Conservation (phyloP, 768 basidiomycete genomes). For the Rhodotorula sphaerocarpa region DNA sequence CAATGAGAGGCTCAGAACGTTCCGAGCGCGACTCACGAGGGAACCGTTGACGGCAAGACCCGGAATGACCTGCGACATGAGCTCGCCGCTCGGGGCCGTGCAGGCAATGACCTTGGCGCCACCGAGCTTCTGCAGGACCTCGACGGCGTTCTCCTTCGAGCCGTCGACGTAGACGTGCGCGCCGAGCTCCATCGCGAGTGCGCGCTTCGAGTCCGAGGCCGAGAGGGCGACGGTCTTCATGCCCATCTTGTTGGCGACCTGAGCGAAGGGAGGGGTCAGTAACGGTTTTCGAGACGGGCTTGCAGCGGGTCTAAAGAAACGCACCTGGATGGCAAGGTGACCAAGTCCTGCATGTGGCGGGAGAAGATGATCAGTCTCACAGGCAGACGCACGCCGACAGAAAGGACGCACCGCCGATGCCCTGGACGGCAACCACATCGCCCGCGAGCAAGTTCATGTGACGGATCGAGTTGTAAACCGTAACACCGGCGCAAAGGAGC, state of each 20-base stretch:
- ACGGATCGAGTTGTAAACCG: conserved; percentile 43
- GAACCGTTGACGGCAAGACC: conserved; percentile 31
- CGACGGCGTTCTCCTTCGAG: conserved; percentile 40
- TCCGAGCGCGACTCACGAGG: too few species aligned
- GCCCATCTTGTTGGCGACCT: conserved; percentile 45
- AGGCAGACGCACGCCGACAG: conserved; percentile 1
- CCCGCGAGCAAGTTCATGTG: conserved; percentile 42
- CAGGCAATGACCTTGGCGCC: conserved; percentile 45
- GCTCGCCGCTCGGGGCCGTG: conserved; percentile 25
- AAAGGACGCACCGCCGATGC: conserved; percentile 37
- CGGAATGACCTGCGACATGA: conserved; percentile 21
- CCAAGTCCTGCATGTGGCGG: conserved; percentile 37
- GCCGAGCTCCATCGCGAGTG: conserved; percentile 44
- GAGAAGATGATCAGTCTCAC: neutral
- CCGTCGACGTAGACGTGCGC: conserved; percentile 46
- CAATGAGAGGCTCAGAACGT: too few species aligned
- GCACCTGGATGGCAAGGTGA: conserved; percentile 41
- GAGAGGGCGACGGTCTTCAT: conserved; percentile 45
- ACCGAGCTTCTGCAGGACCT: conserved; percentile 44
- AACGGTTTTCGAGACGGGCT: neutral
- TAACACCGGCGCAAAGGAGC: conserved; percentile 41
- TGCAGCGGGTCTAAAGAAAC: neutral
- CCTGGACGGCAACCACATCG: conserved; percentile 46
- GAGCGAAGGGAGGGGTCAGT: neutral
- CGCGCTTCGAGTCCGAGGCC: conserved; percentile 40